phyloP scores from a whole-genome alignment of 306 rosid genomes.

The Fagus crenata region DNA sequence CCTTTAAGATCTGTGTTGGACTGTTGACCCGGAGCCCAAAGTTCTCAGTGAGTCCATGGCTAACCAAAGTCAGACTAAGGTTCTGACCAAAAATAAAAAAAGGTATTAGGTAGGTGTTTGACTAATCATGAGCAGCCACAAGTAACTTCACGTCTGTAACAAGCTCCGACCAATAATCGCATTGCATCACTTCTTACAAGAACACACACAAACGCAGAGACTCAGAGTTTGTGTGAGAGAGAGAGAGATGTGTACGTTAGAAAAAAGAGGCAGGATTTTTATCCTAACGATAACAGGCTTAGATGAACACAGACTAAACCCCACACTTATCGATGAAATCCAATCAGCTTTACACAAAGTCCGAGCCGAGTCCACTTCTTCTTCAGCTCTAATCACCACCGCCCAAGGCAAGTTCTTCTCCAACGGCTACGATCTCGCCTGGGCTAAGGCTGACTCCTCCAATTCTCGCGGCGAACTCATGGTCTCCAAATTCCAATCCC shows the following conservation, averaged over 20 bases:
- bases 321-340: constrained; percentile 55
- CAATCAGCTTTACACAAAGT: constrained; percentile 50
- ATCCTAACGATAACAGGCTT: constrained; percentile 65
- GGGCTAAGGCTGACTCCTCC: constrained; percentile 31
- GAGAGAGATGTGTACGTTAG: constrained; percentile 56
- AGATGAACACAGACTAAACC: constrained; percentile 73
- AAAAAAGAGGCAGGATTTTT: constrained; percentile 65
- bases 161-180: neutral
- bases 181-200: neutral
- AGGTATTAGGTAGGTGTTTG: no score
- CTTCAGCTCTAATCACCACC: constrained; percentile 78
- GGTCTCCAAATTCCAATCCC: constrained; percentile 43
- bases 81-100: no score
- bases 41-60: no score
- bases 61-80: no score
- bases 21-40: no score
- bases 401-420: constrained; percentile 86
- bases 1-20: no score
- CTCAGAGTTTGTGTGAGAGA: neutral
- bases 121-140: neutral
- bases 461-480: constrained; percentile 19
- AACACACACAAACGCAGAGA: neutral
- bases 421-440: constrained; percentile 78
- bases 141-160: no score
- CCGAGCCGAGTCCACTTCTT: constrained; percentile 44